Base-by-base conservation (phyloP, 2,329 filamentous ascomycete genomes). In the Helotiales sp. region DNA sequence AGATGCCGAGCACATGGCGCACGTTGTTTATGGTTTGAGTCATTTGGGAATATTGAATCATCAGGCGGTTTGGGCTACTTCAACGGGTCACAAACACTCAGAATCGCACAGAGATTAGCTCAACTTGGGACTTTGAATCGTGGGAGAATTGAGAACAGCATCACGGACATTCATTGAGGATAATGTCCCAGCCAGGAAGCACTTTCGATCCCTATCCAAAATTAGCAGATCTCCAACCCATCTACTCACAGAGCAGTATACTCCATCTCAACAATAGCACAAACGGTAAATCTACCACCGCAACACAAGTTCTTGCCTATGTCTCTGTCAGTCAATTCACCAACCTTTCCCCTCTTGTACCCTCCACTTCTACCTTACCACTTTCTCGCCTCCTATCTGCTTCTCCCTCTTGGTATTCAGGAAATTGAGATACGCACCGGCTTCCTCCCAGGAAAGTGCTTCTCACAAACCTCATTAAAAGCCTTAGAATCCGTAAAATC, bases 181-280 rank as follows among this genome's bases (percentile, higher is more conserved):
- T 19, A 12, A 27, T 44, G 22, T 12, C 5, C 36, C 6, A 38
- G 8, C 10, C n/a, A n/a, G n/a, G n/a, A n/a, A n/a, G n/a, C n/a
- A n/a, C n/a, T n/a, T n/a, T n/a, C n/a, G n/a, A n/a, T n/a, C n/a
- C n/a, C n/a, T 3, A 38, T 17, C 19, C 36, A 40, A 22, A 4
- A 40, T 3, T 17, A 3, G 36, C 19, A 10, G 10, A 19, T 40
- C 17, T 44, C 40, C 10, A 2, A 42, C 25, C 17, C 17, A 27
- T 13, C 22, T 44, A 44, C 5, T 44, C 40, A 44, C 40, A 44
- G 31, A 12, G 53, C 54, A 33, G 44, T 60, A 44, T 50, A 54
- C 12, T 54, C 50, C 54, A 60, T 60, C 22, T 60, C 54, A 15
- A 60, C 54, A 33, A 60, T 49, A 13, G 54, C 54, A 30, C 49